Evolutionary conservation across 352 stramenopile genomes (phyloP).

Genomic region (Plasmopara halstedii): DNA sequence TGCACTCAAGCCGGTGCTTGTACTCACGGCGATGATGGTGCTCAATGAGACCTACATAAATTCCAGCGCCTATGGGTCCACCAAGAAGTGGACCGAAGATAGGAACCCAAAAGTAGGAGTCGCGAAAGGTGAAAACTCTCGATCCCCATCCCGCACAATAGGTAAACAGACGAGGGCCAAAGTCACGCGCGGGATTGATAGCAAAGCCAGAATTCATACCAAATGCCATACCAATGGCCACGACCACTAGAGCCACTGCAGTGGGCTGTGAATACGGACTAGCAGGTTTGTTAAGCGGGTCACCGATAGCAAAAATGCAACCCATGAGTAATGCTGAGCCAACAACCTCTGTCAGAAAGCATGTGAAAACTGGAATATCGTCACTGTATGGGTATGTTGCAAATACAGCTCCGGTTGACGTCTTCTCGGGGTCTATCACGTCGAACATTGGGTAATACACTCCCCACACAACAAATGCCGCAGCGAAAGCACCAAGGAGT

Average conservation of each 20-base stretch:
- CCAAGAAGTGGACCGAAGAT: constrained; percentile 42
- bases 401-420: constrained; percentile 32
- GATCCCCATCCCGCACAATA: constrained; percentile 32
- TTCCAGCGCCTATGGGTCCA: constrained; percentile 28
- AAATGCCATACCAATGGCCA: constrained; percentile 63
- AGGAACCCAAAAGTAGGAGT: constrained; percentile 59
- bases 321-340: constrained; percentile 48
- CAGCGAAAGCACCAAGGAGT: constrained; percentile 41
- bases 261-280: constrained; percentile 33
- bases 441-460: constrained; percentile 52
- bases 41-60: constrained; percentile 36
- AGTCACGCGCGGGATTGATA: constrained; percentile 56
- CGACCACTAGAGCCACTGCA: constrained; percentile 44
- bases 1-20: constrained; percentile 26
- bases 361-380: constrained; percentile 27
- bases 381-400: constrained; percentile 42
- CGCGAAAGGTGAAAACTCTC: constrained; percentile 23
- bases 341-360: constrained; percentile 56
- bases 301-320: constrained; percentile 54
- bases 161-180: constrained; percentile 41
- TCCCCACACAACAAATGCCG: constrained; percentile 36
- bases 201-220: constrained; percentile 68
- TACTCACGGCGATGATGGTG: constrained; percentile 43
- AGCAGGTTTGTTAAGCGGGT: constrained; percentile 47
- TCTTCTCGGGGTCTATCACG: constrained; percentile 34